A percentile compares a stretch with the other conserved stretches of the same genome.
Conservation (phyloP, 106 monocot species). For the Gastrodia elata region DNA sequence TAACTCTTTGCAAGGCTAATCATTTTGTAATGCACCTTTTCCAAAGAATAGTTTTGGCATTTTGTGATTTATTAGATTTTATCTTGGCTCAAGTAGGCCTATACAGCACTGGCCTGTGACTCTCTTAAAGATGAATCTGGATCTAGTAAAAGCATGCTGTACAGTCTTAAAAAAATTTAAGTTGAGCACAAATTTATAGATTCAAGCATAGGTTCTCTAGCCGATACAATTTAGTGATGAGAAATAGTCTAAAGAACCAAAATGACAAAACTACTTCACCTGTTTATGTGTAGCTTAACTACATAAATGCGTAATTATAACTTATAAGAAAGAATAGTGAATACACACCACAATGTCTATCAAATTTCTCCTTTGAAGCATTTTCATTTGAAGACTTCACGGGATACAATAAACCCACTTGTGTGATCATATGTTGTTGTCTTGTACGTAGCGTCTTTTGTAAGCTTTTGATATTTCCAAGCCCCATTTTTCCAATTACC, state of each 20-base stretch:
- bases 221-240: neutral
- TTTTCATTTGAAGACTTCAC: constrained; percentile 38
- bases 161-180: neutral
- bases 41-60: no score
- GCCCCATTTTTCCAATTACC: constrained; percentile 58
- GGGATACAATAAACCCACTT: constrained; percentile 71
- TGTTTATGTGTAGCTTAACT: no score
- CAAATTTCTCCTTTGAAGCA: constrained; percentile 24
- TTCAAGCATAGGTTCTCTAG: neutral
- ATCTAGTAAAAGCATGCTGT: no score
- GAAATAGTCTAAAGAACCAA: neutral
- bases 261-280: neutral
- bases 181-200: neutral
- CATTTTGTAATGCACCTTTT: no score
- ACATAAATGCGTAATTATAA: no score
- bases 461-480: constrained; percentile 49
- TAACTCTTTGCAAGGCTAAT: no score
- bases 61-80: no score
- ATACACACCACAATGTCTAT: constrained; percentile 18
- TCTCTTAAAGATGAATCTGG: no score
- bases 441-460: constrained; percentile 53
- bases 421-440: constrained; percentile 71
- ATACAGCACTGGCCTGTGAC: no score
- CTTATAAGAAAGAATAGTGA: constrained; percentile 25
- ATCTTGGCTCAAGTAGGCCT: no score